A percentile compares a stretch with the other conserved stretches of the same genome.
These are phyloP conservation scores for Mycena rebaudengoi DNA, from an alignment of 768 basidiomycete species.

Conservation along the genomic window DNA sequence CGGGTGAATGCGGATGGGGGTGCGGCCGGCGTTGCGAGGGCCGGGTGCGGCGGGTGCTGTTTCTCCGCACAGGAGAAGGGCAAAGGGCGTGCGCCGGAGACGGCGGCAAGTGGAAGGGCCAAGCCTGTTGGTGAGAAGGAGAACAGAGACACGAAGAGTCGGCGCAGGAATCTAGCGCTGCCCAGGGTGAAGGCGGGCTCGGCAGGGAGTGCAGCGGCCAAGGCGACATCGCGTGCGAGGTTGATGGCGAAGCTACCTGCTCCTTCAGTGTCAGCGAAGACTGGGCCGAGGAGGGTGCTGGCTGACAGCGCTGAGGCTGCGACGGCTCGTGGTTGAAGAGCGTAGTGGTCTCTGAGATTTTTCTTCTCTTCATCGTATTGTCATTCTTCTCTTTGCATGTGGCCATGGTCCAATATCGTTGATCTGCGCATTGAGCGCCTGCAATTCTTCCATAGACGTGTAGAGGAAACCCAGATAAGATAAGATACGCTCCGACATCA, in stretches of 20 bases:
- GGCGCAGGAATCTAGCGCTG: slow-evolving; percentile 10
- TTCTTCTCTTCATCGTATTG: too few species aligned
- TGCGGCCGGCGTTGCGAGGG: too few species aligned
- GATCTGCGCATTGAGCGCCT: too few species aligned
- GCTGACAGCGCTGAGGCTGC: slow-evolving; percentile 75
- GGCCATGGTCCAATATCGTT: too few species aligned
- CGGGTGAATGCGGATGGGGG: too few species aligned
- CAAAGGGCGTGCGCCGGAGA: slow-evolving; percentile 41
- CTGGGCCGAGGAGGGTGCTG: slow-evolving; percentile 71
- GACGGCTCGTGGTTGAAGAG: slow-evolving; percentile 57
- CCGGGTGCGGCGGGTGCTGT: too few species aligned
- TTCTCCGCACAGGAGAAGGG: slow-evolving; percentile 49
- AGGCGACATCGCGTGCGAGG: slow-evolving; percentile 31
- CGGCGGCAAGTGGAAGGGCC: neutral
- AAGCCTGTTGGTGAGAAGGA: slow-evolving; percentile 23
- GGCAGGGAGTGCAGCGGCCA: neutral
- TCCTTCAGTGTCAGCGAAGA: neutral
- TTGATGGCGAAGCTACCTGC: slow-evolving; percentile 41
- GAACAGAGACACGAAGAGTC: slow-evolving; percentile 9
- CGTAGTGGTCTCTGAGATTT: too few species aligned
- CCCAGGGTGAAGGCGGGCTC: slow-evolving; percentile 32
- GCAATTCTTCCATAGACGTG: too few species aligned
- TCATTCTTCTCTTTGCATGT: too few species aligned
- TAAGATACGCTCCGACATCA: too few species aligned
- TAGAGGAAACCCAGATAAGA: too few species aligned